Conservation (phyloP, 2,329 filamentous ascomycete genomes). For the Fusarium sp. region DNA sequence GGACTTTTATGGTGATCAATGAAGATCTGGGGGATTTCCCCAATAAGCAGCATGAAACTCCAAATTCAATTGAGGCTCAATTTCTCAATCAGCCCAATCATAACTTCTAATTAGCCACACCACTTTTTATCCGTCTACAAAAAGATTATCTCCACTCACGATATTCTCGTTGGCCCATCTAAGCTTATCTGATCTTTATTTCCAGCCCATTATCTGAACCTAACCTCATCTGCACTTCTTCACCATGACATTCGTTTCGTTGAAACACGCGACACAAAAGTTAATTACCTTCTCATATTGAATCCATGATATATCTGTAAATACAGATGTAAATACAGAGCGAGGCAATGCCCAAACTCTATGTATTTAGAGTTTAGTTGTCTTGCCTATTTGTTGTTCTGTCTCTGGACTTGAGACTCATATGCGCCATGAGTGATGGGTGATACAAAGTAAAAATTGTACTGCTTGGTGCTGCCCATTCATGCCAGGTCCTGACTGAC, state of each 20-base stretch:
- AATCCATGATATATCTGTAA: too few relatives aligned
- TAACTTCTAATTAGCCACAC: not conserved
- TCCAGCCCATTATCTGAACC: not conserved
- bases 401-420: too few relatives aligned
- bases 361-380: too few relatives aligned
- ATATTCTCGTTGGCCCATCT: not conserved
- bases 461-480: too few relatives aligned
- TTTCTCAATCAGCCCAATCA: not conserved
- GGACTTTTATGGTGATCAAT: not conserved
- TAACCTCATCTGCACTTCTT: not conserved
- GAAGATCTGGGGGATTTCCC: not conserved
- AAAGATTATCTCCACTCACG: not conserved
- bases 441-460: too few relatives aligned
- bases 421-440: too few relatives aligned
- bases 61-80: not conserved
- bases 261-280: not conserved
- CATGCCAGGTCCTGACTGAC: too few relatives aligned
- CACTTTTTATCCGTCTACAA: not conserved
- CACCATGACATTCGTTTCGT: too few relatives aligned
- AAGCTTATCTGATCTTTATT: constrained; percentile 31
- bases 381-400: too few relatives aligned
- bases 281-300: too few relatives aligned
- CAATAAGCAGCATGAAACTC: not conserved
- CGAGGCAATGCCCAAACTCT: too few relatives aligned
- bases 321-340: too few relatives aligned